Evolutionary conservation across 108 stramenopile genomes (phyloP).

Genomic region (Cyclotella sp.): DNA sequence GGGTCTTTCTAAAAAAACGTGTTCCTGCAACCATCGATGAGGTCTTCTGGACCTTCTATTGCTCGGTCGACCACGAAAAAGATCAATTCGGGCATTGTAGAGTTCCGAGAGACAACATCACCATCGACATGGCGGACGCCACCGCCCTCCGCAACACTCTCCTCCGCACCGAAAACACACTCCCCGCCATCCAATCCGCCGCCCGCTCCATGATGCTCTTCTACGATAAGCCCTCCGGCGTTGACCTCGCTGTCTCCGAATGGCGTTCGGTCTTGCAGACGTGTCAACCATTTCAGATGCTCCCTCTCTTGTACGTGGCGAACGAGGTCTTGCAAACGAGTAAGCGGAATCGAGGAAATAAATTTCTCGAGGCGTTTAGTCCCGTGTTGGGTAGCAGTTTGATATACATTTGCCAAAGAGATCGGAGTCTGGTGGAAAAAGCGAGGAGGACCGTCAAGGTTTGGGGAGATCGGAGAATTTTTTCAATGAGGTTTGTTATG

Average conservation of each 20-base stretch:
- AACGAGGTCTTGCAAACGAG: constrained; percentile 87
- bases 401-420: constrained; percentile 59
- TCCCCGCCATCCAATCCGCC: constrained; percentile 70
- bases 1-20: no score
- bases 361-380: constrained; percentile 84
- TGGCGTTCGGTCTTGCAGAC: constrained; percentile 80
- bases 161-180: constrained; percentile 52
- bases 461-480: constrained; percentile 86
- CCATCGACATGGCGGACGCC: constrained; percentile 36
- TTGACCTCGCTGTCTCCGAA: constrained; percentile 70
- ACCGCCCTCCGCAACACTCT: constrained; percentile 43
- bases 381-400: constrained; percentile 75
- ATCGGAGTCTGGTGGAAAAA: constrained; percentile 62
- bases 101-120: background rate
- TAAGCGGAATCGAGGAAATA: constrained; percentile 86
- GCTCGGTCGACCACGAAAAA: no score
- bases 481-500: constrained; percentile 74
- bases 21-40: no score
- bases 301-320: constrained; percentile 87
- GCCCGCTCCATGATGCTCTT: constrained; percentile 84
- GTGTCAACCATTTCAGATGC: constrained; percentile 51
- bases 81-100: no score
- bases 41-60: no score
- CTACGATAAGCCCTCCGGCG: constrained; percentile 68
- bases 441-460: constrained; percentile 85